Base-by-base conservation (phyloP, 2,329 filamentous ascomycete genomes). In the Plectosphaerella sp. region DNA sequence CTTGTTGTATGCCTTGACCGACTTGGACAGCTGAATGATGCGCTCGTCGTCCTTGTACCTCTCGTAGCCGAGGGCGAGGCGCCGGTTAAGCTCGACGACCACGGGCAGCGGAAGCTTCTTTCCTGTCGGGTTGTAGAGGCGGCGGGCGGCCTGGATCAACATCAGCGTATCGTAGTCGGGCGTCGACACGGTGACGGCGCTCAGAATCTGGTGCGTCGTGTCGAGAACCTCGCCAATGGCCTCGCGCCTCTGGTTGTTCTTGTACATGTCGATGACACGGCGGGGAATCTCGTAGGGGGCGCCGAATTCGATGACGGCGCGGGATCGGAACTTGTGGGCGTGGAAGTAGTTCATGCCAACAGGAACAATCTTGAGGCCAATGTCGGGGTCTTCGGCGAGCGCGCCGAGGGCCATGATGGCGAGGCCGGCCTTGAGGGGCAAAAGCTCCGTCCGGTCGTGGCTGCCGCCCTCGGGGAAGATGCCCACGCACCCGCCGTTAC, bases 341-440 rank as follows among this genome's bases (percentile, higher is more conserved):
- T 97, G 93, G 73, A 99, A 99, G 72, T 99, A 99, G 71, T 99
- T 99, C 93, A 99, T 97, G 62, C 93, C 93, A 49, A 94, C 92
- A 4, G 94, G 94, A 22, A 99, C 90, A 61, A 99, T 97, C 70
- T 92, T 95, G 56, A 99, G 76, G 28, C 89, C 91, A 64, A 90
- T 96, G 58, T 93, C 80, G 3, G 92, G 92, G 56, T 92, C 84
- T 52, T 91, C 86, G 5, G 89, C 91, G 49, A 97, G 77, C 1
- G 94, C 88, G 39, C 93, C 93, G 36, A 99, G 80, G 12, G 93
- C 94, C 93, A 99, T 99, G 64, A 99, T 94, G 53, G 94, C 94
- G 54, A 99, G 91, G 68, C 93, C 93, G 62, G 94, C 93, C 79
- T 97, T 97, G 57, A 97, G 77, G 20, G 94, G 93, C 42, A 97